Evolutionary conservation across 495 filamentous ascomycete species (phyloP), one percentile per base, ranked within the genome.

Genomic region (Oleoguttula mirabilis): DNA sequence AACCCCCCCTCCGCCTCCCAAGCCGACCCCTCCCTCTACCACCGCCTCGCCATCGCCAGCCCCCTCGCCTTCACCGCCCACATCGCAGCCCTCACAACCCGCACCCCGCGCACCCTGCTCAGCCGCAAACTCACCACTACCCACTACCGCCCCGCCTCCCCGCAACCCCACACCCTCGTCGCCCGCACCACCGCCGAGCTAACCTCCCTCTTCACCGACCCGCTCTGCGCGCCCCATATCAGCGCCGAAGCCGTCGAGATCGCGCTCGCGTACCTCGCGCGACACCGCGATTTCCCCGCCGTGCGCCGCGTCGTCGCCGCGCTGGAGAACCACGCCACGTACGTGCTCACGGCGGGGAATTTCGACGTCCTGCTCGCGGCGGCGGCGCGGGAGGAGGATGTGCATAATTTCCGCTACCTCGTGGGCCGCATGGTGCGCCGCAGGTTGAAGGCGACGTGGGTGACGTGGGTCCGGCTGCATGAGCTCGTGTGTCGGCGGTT

Each of bases 401-500:
- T 35, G 30, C 37, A 35, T 31, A 42, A 42, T 23, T 48, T 41
- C 24, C 38, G 45, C 10, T 21, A n/a, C 3, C 16, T 12, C 5
- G 21, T 42, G 1, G 10, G 19, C 7, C 10, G 12, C 21, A 41
- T 48, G 38, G 8, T 42, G 20, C 19, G 21, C 16, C 10, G 14
- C 11, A 17, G 19, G 2, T 7, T 48, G 8, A n/a, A 25, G 19
- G 37, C 45, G n/a, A 35, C 45, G 8, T 21, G 24, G 20, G 3
- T 15, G 14, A 48, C 45, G 3, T 52, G 49, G 49, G 14, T 32
- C 4, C 15, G 10, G 21, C 22, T 37, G 3, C 39, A 52, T 23
- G 7, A 21, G 2, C 15, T 52, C 3, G 27, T 41, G 4, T 34
- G 33, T 15, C 45, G 30, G 15, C 31, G 38, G 3, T 37, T 7